Conservation (phyloP, 192 early-diverging fungal species). For the Diversispora eburnea region DNA sequence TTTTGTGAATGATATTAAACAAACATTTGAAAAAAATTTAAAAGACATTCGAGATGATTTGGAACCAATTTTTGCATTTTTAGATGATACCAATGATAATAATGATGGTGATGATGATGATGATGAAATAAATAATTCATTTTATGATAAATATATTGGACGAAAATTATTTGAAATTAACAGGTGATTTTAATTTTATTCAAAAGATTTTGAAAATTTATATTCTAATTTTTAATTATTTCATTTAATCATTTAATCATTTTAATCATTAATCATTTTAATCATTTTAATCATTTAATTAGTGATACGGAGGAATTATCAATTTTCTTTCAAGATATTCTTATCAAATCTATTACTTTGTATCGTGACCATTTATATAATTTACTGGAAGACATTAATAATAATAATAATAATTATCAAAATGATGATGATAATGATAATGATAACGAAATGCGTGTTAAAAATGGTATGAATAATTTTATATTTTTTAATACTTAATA, state of each 20-base stretch:
- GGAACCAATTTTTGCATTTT: not conserved
- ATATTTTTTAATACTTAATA: not conserved
- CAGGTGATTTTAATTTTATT: too few species aligned
- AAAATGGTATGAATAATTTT: too few species aligned
- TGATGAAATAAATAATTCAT: not conserved
- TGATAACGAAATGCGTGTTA: too few species aligned
- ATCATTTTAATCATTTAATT: not conserved
- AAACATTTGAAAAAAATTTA: slow-evolving; percentile 18
- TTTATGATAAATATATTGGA: not conserved
- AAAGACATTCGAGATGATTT: slow-evolving; percentile 17
- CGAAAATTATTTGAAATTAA: slow-evolving; percentile 3
- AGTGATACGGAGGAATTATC: slow-evolving; percentile 15
- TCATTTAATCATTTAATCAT: too few species aligned
- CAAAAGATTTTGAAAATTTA: too few species aligned
- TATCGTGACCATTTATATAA: slow-evolving; percentile 16
- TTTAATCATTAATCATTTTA: not conserved
- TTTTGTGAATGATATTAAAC: slow-evolving; percentile 1
- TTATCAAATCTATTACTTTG: slow-evolving; percentile 8
- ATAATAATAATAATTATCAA: not conserved
- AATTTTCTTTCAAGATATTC: slow-evolving; percentile 13
- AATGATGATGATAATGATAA: not conserved
- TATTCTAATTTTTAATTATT: too few species aligned
- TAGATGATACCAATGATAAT: too few species aligned
- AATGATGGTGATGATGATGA: not conserved
- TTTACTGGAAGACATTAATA: slow-evolving; percentile 8